These are phyloP conservation scores for Penicillium daleae DNA, from an alignment of 495 filamentous ascomycete genomes.

Conservation along the genomic window DNA sequence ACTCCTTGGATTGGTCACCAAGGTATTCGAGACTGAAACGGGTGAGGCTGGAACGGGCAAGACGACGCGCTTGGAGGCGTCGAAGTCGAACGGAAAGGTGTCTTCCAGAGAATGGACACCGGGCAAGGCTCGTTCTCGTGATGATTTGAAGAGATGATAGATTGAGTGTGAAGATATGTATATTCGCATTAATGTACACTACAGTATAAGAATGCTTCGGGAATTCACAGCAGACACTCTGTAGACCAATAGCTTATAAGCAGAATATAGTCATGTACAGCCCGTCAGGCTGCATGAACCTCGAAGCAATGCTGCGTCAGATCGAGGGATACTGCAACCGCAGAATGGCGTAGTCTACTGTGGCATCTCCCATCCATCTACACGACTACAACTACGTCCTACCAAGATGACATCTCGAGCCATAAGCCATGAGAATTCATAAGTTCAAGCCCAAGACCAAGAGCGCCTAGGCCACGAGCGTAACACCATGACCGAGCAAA, in stretches of 20 bases:
- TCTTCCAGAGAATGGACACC: not conserved
- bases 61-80: not conserved
- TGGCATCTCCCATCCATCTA: not conserved
- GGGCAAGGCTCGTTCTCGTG: not conserved
- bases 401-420: not conserved
- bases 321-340: not conserved
- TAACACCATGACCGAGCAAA: conserved; percentile 1
- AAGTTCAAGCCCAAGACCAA: not conserved
- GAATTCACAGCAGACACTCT: not conserved
- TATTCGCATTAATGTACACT: conserved; percentile 5
- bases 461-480: not conserved
- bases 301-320: not conserved
- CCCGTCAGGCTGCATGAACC: not conserved
- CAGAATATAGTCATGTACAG: not conserved
- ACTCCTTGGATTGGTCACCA: conserved; percentile 16
- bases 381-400: not conserved
- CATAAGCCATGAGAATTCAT: conserved; percentile 3
- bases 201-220: not conserved
- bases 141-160: conserved; percentile 4
- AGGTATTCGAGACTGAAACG: not conserved
- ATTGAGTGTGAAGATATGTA: conserved; percentile 12
- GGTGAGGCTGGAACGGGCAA: not conserved
- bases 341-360: not conserved
- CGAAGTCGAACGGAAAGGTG: not conserved
- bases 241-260: not conserved